These are phyloP conservation scores for Casuarina cunninghamiana DNA, from an alignment of 306 rosid genomes.

Conservation along the genomic window DNA sequence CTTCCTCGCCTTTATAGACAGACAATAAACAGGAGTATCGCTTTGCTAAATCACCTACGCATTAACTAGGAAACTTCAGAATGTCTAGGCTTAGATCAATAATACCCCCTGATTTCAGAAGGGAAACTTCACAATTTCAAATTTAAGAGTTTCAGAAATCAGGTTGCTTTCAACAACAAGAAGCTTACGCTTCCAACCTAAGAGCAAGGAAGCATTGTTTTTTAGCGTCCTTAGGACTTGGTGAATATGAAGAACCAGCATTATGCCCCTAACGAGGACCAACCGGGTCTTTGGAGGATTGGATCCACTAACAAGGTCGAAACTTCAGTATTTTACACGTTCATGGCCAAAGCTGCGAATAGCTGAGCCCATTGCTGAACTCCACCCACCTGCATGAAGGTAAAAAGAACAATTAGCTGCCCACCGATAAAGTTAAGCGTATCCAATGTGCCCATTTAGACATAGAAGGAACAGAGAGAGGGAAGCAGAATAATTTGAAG, in stretches of 20 bases:
- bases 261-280: neutral
- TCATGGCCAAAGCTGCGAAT: neutral
- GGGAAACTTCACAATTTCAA: neutral
- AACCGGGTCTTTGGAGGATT: neutral
- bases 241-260: too few species aligned
- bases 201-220: neutral
- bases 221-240: neutral
- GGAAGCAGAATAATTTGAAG: neutral
- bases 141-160: neutral
- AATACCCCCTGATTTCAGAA: neutral
- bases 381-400: neutral
- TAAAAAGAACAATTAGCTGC: neutral
- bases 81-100: too few species aligned
- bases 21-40: neutral
- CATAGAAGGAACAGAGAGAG: too few species aligned
- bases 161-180: neutral
- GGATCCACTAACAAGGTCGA: neutral
- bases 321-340: neutral
- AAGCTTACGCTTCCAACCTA: neutral
- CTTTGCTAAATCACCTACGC: neutral
- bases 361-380: neutral
- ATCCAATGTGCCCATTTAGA: too few species aligned
- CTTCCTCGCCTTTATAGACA: neutral
- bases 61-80: too few species aligned
- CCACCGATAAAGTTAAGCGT: neutral